Base-by-base conservation (phyloP, 106 monocot species). In the Xerophyta viscosa region DNA sequence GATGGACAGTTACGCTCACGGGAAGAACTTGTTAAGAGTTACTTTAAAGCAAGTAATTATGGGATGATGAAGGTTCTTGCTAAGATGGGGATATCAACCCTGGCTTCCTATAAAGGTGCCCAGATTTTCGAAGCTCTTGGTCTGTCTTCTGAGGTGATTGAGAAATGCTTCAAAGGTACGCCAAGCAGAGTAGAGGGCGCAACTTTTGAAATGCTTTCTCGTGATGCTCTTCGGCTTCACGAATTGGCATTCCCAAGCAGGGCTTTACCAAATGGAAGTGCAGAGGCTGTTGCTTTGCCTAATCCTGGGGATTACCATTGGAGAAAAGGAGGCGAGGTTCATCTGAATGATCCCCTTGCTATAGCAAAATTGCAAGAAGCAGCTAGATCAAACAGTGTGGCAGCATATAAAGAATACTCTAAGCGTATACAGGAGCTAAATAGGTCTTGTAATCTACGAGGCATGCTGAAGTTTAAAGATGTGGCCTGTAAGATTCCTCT, bases 11-110 rank as follows among this genome's bases (percentile, higher is more conserved):
- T 86, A 20, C 69, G 74, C 60, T 74, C 82, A 21, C 69, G 65
- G 19, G 71, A 79, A 26, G 90, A 98, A 30, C 82, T 98, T 44
- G 74, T 86, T 15, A 72, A 77, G 30, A 90, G 73, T 54, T 98
- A 98, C 63, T 98, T 98, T 22, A 82, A 90, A 48, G 98, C 98
- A 50, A 82, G 78, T 37, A 86, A 71, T 43, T 79, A 98, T 55
- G 98, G 98, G 20, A 82, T 98, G 85, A 98, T 98, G 98, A 98
- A 98, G 69, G 98, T 98, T 69, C 89, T 98, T 62, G 98, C 98
- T 22, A 98, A 98, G 57, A 98, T 98, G 98, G 98, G 98, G 2
- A 98, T 90, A 63, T 98, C 98, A 14, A 98, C 98, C 14, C 65
- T 98, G 23, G 98, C 98, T 29, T 98, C 98, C 48, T 98, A 98